Conservation (phyloP, 2,329 filamentous ascomycete species). For the Alternaria ethzedia region DNA sequence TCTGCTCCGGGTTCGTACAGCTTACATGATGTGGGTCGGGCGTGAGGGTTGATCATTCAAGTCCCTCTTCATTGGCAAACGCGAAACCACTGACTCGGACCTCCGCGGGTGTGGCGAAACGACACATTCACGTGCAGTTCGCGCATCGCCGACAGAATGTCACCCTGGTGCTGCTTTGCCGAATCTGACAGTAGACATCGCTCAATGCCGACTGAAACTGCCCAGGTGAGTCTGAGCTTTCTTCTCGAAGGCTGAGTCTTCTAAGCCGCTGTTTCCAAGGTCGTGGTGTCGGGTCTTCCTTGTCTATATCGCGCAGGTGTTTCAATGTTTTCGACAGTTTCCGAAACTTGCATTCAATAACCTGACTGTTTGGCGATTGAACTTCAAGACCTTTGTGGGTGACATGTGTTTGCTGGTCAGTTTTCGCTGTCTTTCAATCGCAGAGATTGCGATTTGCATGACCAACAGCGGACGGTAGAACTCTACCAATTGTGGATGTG, state of each 20-base stretch:
- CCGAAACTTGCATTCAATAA: background rate
- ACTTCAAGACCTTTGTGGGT: background rate
- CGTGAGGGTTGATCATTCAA: background rate
- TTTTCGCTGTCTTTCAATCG: background rate
- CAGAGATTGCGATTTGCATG: background rate
- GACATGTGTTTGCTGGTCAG: background rate
- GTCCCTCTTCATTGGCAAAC: background rate
- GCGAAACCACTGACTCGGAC: background rate
- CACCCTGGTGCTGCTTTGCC: background rate
- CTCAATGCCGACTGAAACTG: background rate
- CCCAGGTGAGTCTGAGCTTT: background rate
- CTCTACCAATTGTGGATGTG: background rate
- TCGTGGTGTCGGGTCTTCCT: background rate
- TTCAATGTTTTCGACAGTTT: background rate
- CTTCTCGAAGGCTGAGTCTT: background rate
- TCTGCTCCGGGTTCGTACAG: background rate
- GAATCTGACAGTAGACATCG: background rate
- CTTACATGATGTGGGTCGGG: background rate
- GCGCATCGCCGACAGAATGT: background rate
- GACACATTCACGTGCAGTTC: background rate
- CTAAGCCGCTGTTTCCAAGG: background rate
- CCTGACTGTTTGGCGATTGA: background rate
- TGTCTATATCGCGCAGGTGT: background rate
- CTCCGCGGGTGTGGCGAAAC: background rate
- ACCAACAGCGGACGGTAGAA: background rate